Evolutionary conservation across 176 grass and related monocot genomes (phyloP), one percentile per base, ranked within the genome.

Genomic region (Echinochloa phyllopogon): DNA sequence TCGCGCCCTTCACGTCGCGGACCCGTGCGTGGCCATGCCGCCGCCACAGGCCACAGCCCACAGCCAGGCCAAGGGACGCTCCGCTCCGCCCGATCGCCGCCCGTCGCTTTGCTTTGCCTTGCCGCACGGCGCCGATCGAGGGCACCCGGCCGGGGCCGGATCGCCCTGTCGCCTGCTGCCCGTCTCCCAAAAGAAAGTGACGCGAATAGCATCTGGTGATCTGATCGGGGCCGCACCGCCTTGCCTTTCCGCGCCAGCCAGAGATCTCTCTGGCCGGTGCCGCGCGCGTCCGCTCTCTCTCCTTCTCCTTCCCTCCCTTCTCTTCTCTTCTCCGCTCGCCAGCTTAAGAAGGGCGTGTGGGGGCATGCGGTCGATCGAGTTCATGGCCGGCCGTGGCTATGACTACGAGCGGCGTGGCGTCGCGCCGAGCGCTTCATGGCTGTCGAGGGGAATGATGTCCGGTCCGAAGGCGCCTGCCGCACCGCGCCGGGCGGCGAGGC

Each of bases 391-490:
- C 57, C 53, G 53, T 58, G 55, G 6, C 8, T n/a, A 24, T 53
- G 10, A 42, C 29, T 33, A 33, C 2, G 29, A 33, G 29, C 29
- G 29, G 21, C 13, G 58, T 29, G 29, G 21, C 13, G 58, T 29
- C 6, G 39, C 25, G 21, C 40, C 7, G 20, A 75, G 24, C 18
- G 87, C 14, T 85, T 51, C 83, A 86, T 86, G 88, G 83, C 20
- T 90, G 88, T 86, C 78, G 55, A 82, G 88, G 79, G 83, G 88
- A 86, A 82, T 90, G 88, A 90, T 6, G 83, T 81, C 83, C 18
- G 88, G 88, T 86, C 88, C 68, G 88, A 90, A 86, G 63, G 4
- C 52, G 43, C 68, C 21, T 6, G 21, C 7, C 20, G 72, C n/a
- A n/a, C n/a, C 55, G 1, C 50, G 43, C 36, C n/a, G n/a, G 10